phyloP scores from a whole-genome alignment of 164 flowering plant genomes.

The Vitis rupestris region DNA sequence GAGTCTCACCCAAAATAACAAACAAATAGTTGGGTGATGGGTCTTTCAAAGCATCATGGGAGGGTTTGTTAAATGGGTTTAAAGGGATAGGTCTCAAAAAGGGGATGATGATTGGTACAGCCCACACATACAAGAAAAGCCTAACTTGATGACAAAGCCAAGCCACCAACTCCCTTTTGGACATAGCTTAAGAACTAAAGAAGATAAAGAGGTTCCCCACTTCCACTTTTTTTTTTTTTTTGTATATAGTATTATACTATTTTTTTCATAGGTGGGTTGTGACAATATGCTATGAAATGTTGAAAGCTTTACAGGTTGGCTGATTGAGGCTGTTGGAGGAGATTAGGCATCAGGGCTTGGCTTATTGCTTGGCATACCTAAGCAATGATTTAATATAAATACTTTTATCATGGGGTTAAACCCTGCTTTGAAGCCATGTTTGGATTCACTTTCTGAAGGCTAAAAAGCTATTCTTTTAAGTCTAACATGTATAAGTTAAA shows the following conservation, averaged over 20 bases:
- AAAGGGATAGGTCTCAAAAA: slow-evolving; percentile 10
- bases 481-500: no score
- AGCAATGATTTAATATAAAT: no score
- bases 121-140: slow-evolving; percentile 2
- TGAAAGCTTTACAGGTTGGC: slow-evolving; percentile 6
- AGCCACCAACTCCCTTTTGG: slow-evolving; percentile 20
- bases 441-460: no score
- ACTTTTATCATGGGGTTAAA: no score
- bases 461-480: no score
- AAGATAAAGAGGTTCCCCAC: slow-evolving; percentile 2
- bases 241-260: neutral
- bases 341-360: neutral
- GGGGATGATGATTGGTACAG: slow-evolving; percentile 9
- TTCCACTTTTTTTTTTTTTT: slow-evolving; percentile 3
- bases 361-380: no score
- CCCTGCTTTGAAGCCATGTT: neutral
- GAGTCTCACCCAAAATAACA: slow-evolving; percentile 8
- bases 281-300: no score
- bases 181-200: slow-evolving; percentile 1
- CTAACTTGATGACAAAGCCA: slow-evolving; percentile 29
- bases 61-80: slow-evolving; percentile 11
- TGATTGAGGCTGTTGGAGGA: neutral
- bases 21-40: slow-evolving; percentile 23
- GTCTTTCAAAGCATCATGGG: slow-evolving; percentile 9
- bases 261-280: neutral